These are phyloP conservation scores for Geranomyces variabilis DNA, from an alignment of 192 early-diverging fungal species.

Conservation along the genomic window DNA sequence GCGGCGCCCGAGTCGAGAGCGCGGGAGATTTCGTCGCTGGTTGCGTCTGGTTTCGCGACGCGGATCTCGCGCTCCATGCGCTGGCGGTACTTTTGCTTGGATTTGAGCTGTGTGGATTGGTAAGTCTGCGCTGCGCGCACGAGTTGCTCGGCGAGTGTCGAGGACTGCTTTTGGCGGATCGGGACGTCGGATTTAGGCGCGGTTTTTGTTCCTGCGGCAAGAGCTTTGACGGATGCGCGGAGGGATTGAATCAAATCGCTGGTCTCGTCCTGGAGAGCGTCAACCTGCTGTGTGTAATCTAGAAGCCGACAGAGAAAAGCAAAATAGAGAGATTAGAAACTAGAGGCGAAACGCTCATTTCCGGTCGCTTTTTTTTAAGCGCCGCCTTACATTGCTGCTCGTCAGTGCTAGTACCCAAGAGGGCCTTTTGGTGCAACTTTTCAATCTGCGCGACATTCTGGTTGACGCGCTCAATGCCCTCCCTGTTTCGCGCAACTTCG, in stretches of 20 bases:
- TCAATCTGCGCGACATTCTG: constrained; percentile 24
- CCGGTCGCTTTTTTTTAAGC: constrained; percentile 11
- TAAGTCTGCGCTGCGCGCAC: constrained; percentile 47
- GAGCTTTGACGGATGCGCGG: constrained; percentile 31
- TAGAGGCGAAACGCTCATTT: constrained; percentile 5
- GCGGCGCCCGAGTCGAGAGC: constrained; percentile 54
- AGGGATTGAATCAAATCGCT: constrained; percentile 32
- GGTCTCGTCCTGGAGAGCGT: constrained; percentile 37
- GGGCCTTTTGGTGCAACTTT: constrained; percentile 35
- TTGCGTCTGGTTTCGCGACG: constrained; percentile 63
- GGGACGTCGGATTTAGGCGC: constrained; percentile 28
- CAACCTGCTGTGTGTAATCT: constrained; percentile 38
- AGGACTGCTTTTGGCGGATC: constrained; percentile 43
- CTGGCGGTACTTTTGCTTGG: constrained; percentile 50
- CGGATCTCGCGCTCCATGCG: constrained; percentile 56
- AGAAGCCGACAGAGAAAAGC: too few relatives aligned
- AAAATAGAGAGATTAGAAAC: constrained; percentile 9
- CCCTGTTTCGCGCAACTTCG: constrained; percentile 29
- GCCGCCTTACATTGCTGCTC: constrained; percentile 39
- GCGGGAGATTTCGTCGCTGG: constrained; percentile 57
- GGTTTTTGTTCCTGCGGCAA: constrained; percentile 34
- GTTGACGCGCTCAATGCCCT: constrained; percentile 33
- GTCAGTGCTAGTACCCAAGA: constrained; percentile 29
- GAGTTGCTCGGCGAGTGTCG: constrained; percentile 45
- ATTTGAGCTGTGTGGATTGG: constrained; percentile 39